phyloP scores from a whole-genome alignment of 345 rosid genomes.

The Hibiscus mutabilis region DNA sequence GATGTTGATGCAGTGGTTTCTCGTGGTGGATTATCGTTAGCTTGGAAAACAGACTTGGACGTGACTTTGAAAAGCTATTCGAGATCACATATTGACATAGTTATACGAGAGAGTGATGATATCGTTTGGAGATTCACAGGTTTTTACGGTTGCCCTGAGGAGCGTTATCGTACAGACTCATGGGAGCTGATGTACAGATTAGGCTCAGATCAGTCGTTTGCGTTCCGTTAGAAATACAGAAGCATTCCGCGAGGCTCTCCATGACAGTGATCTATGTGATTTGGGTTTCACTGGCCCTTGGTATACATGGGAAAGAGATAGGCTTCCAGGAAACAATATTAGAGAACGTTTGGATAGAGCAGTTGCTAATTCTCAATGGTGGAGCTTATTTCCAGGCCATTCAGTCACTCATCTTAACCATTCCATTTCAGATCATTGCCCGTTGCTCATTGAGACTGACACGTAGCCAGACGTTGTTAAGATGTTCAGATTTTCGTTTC shows the following conservation, averaged over 20 bases:
- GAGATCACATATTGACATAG: not conserved
- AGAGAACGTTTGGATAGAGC: not conserved
- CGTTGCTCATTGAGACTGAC: not conserved
- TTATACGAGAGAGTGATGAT: not conserved
- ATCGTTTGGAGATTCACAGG: not conserved
- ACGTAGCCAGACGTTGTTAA: too few species aligned
- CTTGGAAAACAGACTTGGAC: too few species aligned
- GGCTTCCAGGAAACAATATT: not conserved
- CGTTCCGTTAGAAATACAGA: too few species aligned
- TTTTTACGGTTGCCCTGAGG: not conserved
- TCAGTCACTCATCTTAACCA: not conserved
- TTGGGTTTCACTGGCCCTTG: not conserved
- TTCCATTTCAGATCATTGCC: not conserved
- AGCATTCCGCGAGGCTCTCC: too few species aligned
- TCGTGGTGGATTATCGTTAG: not conserved
- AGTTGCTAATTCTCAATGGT: not conserved
- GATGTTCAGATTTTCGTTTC: too few species aligned
- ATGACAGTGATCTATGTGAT: not conserved
- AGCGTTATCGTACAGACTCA: too few species aligned
- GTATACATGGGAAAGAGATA: not conserved
- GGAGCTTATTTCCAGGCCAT: not conserved
- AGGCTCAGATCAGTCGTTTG: too few species aligned
- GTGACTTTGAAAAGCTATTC: not conserved
- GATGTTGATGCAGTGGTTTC: not conserved
- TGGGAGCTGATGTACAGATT: too few species aligned